phyloP scores from a whole-genome alignment of 140 eudicot species.

The Cichorium intybus region DNA sequence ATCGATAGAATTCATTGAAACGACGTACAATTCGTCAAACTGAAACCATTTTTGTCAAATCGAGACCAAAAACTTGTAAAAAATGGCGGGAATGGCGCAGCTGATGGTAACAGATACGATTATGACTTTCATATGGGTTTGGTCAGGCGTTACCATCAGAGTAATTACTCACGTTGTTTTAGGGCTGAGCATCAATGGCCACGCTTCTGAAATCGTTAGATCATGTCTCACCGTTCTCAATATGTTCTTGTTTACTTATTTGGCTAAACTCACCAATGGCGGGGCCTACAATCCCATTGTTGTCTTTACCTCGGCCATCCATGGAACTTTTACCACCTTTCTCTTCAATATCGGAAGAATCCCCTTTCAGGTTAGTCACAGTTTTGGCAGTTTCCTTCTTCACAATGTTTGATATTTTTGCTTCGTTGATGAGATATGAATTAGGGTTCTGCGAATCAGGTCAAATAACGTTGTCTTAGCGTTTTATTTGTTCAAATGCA shows the following conservation, averaged over 20 bases:
- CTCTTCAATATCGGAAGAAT: slow-evolving; percentile 73
- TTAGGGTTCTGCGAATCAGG: slow-evolving; percentile 5
- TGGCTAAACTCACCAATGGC: slow-evolving; percentile 51
- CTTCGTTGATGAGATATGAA: background rate
- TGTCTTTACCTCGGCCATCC: slow-evolving; percentile 50
- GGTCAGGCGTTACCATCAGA: slow-evolving; percentile 61
- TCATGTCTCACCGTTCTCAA: slow-evolving; percentile 37
- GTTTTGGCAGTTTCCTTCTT: background rate
- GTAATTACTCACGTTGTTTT: slow-evolving; percentile 31
- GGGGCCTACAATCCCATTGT: slow-evolving; percentile 78
- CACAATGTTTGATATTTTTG: background rate
- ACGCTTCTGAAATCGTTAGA: slow-evolving; percentile 45
- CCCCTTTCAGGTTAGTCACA: slow-evolving; percentile 75
- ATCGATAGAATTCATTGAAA: slow-evolving; percentile 10
- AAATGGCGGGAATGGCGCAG: slow-evolving; percentile 41
- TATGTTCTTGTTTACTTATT: slow-evolving; percentile 63
- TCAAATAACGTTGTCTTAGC: too few relatives aligned
- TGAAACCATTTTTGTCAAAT: slow-evolving; percentile 8
- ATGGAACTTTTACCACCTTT: slow-evolving; percentile 51
- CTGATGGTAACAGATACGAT: slow-evolving; percentile 57
- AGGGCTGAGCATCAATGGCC: slow-evolving; percentile 35
- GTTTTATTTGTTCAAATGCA: too few relatives aligned
- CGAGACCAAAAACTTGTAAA: background rate
- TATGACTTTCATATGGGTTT: slow-evolving; percentile 80
- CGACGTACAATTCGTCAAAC: slow-evolving; percentile 3